A percentile compares a stretch with the other conserved stretches of the same genome.
Conservation (phyloP, 2,329 filamentous ascomycete species). For the Venturiaceae sp. region DNA sequence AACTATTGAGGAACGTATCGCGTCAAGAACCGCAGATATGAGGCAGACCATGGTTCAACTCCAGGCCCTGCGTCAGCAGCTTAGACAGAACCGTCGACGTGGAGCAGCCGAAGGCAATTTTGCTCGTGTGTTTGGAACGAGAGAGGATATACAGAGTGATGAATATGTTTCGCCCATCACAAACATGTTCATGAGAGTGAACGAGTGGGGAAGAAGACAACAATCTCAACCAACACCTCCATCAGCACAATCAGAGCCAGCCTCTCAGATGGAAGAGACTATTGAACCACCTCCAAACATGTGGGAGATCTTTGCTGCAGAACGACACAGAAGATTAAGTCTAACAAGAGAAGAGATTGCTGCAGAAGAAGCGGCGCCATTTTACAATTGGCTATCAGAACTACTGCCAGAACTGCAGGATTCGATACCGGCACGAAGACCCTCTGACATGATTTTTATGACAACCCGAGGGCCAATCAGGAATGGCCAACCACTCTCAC, state of each 20-base stretch:
- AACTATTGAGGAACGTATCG: neutral
- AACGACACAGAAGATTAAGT: too few species aligned
- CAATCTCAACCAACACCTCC: neutral
- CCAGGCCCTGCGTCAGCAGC: neutral
- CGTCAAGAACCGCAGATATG: neutral
- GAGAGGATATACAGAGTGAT: conserved; percentile 36
- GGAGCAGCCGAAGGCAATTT: conserved; percentile 3
- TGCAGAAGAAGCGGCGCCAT: too few species aligned
- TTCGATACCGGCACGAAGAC: too few species aligned
- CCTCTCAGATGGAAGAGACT: neutral
- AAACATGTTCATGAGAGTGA: conserved; percentile 27
- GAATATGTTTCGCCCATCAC: conserved; percentile 39
- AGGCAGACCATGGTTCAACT: neutral
- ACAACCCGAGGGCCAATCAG: too few species aligned
- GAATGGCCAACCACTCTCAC: too few species aligned
- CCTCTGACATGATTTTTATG: too few species aligned
- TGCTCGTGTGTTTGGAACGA: conserved; percentile 32
- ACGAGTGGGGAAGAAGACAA: neutral
- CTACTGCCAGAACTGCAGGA: too few species aligned
- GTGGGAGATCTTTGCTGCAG: neutral
- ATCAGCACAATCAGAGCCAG: neutral
- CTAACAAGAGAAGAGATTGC: too few species aligned
- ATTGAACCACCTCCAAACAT: neutral
- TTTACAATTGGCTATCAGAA: too few species aligned
- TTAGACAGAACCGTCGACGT: neutral